These are phyloP conservation scores for Thalia dealbata DNA, from an alignment of 176 grass and related monocot species.

Conservation along the genomic window DNA sequence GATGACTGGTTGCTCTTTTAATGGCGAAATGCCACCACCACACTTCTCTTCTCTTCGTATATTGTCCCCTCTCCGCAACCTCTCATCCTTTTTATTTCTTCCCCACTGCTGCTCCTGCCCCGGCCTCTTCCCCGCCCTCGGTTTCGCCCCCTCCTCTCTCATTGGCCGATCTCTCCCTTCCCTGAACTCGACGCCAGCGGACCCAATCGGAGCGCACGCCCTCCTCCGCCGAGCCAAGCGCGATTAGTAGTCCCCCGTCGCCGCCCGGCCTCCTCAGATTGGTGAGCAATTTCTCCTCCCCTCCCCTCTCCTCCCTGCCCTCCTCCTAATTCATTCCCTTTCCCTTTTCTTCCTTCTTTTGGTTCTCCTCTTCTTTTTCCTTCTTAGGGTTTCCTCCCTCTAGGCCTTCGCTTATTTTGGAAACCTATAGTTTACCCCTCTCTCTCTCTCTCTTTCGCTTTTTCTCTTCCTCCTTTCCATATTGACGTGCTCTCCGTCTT, in stretches of 20 bases:
- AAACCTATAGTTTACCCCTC: not conserved
- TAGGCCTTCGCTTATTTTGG: not conserved
- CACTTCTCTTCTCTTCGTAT: not conserved
- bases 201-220: not conserved
- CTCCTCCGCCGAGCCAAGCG: not conserved
- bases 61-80: not conserved
- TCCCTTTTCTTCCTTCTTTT: not conserved
- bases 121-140: too few species aligned
- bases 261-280: not conserved
- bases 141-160: too few species aligned
- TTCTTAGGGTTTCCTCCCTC: not conserved
- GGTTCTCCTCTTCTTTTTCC: not conserved
- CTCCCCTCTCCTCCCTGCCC: too few species aligned
- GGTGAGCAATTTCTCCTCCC: not conserved
- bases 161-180: not conserved
- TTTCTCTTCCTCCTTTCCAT: not conserved
- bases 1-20: not conserved
- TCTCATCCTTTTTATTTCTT: too few species aligned
- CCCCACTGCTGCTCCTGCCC: too few species aligned
- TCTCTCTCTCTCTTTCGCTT: not conserved
- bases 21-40: not conserved
- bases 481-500: not conserved
- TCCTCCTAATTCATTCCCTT: not conserved
- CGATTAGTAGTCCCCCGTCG: not conserved
- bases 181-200: not conserved